Evolutionary conservation across 2,329 filamentous ascomycete species (phyloP).

Genomic region (Penicillium corylophilum): DNA sequence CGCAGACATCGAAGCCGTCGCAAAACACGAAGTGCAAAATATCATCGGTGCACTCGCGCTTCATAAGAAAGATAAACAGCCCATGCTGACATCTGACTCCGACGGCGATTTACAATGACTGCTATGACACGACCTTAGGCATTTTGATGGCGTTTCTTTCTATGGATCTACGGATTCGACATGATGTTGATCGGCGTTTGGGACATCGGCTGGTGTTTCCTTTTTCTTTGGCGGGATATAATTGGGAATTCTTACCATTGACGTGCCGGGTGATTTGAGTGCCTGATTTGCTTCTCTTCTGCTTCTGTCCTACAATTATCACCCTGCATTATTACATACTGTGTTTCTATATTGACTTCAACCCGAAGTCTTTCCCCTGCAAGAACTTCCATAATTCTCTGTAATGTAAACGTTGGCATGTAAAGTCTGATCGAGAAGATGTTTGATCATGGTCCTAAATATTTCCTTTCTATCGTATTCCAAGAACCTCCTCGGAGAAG

Average conservation of each 20-base stretch:
- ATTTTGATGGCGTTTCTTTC: conserved; percentile 23
- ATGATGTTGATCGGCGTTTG: background rate
- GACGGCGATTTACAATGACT: conserved; percentile 23
- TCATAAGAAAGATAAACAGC: conserved; percentile 22
- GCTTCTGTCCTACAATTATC: background rate
- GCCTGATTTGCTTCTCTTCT: background rate
- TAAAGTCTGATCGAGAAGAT: no score
- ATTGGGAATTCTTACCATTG: background rate
- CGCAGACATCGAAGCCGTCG: conserved; percentile 72
- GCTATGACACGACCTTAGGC: conserved; percentile 12
- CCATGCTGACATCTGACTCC: conserved; percentile 16
- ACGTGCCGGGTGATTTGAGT: background rate
- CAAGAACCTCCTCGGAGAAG: no score
- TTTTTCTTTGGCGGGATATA: background rate
- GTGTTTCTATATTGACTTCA: background rate
- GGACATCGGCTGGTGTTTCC: background rate
- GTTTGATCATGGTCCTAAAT: background rate
- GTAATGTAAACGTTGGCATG: background rate
- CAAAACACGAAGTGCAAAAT: conserved; percentile 72
- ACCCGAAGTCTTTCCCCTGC: background rate
- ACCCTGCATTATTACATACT: background rate
- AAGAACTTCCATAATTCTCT: background rate
- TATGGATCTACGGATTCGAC: background rate
- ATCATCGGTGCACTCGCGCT: conserved; percentile 61
- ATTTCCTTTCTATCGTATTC: no score